Evolutionary conservation across 192 early-diverging fungal species (phyloP).

Genomic region (Backusella westeae): DNA sequence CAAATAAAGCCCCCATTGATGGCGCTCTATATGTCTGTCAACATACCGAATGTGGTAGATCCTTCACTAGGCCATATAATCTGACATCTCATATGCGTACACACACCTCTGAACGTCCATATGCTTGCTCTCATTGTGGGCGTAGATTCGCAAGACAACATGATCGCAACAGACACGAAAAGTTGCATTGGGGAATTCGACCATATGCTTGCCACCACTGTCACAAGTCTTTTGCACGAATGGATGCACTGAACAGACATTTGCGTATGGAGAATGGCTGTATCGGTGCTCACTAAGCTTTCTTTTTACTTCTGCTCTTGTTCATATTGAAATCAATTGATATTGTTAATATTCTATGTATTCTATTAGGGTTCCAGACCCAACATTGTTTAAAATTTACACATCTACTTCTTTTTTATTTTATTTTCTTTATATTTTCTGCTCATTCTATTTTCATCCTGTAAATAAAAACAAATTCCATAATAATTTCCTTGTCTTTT

Average conservation of each 20-base stretch:
- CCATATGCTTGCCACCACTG: conserved; percentile 70
- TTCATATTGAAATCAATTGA: conserved; percentile 8
- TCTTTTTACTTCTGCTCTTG: neutral
- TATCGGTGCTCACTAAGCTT: neutral
- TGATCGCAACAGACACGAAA: conserved; percentile 82
- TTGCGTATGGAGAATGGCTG: conserved; percentile 33
- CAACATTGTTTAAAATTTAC: neutral
- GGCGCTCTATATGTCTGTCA: conserved; percentile 16
- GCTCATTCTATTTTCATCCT: neutral
- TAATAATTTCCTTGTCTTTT: neutral
- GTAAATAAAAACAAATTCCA: conserved; percentile 15
- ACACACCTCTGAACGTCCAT: conserved; percentile 73
- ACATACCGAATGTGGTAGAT: conserved; percentile 56
- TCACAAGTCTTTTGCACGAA: conserved; percentile 68
- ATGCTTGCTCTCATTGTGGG: conserved; percentile 67
- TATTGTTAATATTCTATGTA: conserved; percentile 5
- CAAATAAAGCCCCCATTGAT: neutral
- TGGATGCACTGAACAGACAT: conserved; percentile 74
- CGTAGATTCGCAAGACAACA: conserved; percentile 86
- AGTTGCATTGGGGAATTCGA: conserved; percentile 70
- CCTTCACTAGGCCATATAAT: conserved; percentile 74
- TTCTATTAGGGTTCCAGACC: neutral
- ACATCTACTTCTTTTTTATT: neutral
- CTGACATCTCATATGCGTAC: conserved; percentile 72
- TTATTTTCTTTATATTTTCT: neutral